Percentiles rank a stretch among this genome's conserved stretches.
Evolutionary conservation across 176 grass and related monocot genomes (phyloP).

Genomic region (Oryza meyeriana): DNA sequence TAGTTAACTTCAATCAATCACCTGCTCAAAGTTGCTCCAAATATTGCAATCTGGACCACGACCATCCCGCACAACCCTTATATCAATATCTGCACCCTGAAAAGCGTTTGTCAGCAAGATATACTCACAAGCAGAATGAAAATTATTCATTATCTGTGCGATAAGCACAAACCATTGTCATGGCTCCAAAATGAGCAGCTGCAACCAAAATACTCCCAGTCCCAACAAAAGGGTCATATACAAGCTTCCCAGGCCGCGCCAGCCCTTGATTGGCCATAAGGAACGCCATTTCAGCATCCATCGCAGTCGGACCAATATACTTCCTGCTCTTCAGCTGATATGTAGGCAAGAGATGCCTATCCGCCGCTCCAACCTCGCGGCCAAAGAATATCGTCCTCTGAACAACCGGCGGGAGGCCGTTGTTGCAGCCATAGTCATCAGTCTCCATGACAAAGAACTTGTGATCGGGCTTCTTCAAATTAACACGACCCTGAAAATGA

Average conservation of each 20-base stretch:
- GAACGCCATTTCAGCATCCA: slow-evolving; percentile 96
- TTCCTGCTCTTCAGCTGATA: slow-evolving; percentile 94
- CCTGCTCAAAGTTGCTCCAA: slow-evolving; percentile 99
- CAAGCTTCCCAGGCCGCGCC: slow-evolving; percentile 60
- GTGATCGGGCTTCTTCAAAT: slow-evolving; percentile 77
- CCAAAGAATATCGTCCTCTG: slow-evolving; percentile 87
- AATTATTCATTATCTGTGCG: neutral
- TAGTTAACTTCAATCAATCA: slow-evolving; percentile 7
- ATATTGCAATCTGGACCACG: slow-evolving; percentile 93
- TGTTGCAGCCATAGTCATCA: slow-evolving; percentile 82
- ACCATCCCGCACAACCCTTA: slow-evolving; percentile 96
- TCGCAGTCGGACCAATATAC: slow-evolving; percentile 86
- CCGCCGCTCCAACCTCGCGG: slow-evolving; percentile 76
- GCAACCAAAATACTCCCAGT: slow-evolving; percentile 93
- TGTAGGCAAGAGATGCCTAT: slow-evolving; percentile 82
- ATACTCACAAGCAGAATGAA: slow-evolving; percentile 4
- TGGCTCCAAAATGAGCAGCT: slow-evolving; percentile 92
- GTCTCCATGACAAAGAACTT: slow-evolving; percentile 92
- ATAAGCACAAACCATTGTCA: slow-evolving; percentile 85
- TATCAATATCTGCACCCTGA: slow-evolving; percentile 99
- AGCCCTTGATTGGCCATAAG: slow-evolving; percentile 96
- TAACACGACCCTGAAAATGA: slow-evolving; percentile 69
- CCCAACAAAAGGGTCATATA: slow-evolving; percentile 94
- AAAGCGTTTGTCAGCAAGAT: slow-evolving; percentile 32
- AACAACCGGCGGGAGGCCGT: slow-evolving; percentile 79